Evolutionary conservation across 495 filamentous ascomycete species (phyloP).

Genomic region (Pyronema domesticum): DNA sequence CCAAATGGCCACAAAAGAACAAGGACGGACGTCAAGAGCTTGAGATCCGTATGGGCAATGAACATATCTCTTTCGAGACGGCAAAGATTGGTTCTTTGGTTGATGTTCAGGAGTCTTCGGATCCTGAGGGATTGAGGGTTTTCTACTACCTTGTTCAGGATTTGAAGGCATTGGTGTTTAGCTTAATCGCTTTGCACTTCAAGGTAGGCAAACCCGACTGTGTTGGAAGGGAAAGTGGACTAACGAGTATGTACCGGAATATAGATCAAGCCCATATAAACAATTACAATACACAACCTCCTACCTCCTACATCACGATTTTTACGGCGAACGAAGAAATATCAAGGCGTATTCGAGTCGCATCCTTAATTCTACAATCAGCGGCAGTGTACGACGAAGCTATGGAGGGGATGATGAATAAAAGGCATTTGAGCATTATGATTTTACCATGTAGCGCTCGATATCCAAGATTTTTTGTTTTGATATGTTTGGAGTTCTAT

Average conservation of each 20-base stretch:
- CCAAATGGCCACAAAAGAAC: slow-evolving; percentile 99
- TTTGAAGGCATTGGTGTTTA: slow-evolving; percentile 91
- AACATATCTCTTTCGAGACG: slow-evolving; percentile 99
- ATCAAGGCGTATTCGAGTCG: too few relatives aligned
- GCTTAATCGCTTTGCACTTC: slow-evolving; percentile 89
- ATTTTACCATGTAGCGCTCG: too few relatives aligned
- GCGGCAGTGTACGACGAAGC: too few relatives aligned
- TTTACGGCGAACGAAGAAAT: neutral
- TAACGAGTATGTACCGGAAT: neutral
- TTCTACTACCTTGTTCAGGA: slow-evolving; percentile 99
- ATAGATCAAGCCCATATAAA: slow-evolving; percentile 10
- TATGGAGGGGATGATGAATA: too few relatives aligned
- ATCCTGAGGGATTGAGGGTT: slow-evolving; percentile 93
- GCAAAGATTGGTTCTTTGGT: slow-evolving; percentile 96
- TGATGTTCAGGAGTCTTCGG: slow-evolving; percentile 87
- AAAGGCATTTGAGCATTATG: too few relatives aligned
- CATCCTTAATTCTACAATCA: too few relatives aligned
- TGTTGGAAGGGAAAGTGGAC: neutral
- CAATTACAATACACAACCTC: neutral
- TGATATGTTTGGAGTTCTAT: too few relatives aligned
- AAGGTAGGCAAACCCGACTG: slow-evolving; percentile 39
- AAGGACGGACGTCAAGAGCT: slow-evolving; percentile 96
- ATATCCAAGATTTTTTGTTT: too few relatives aligned
- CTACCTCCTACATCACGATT: neutral
- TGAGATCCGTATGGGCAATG: slow-evolving; percentile 82